Evolutionary conservation across 257 asterid species (phyloP), one percentile per base, ranked within the genome.

Genomic region (Nicotiana obtusifolia): DNA sequence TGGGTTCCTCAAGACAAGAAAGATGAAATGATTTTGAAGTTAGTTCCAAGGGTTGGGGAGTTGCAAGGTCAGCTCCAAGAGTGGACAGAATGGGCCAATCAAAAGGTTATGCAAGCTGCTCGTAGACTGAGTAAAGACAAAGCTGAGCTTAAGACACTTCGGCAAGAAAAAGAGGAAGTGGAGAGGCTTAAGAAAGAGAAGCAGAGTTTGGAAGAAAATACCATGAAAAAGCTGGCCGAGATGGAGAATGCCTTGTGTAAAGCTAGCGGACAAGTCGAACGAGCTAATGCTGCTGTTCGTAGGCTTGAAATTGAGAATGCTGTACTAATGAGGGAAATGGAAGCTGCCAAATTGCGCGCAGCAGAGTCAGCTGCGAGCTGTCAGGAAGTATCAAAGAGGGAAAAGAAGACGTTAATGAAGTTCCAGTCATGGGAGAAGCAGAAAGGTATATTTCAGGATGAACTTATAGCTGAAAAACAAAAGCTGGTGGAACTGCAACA

Each of bases 61-160:
- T 79, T 92, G 87, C 97, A 96, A 84, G 89, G 85, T 83, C 97
- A 96, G 88, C 97, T 94, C 54, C 97, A 90, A 77, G 98, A 93
- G 84, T 96, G 99, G 99, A 96, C 98, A 0, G 98, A 96, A 82
- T 96, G 99, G 98, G 98, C 99, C 20, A 96, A 96, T 88, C 98
- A 94, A 86, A 96, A 93, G 88, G 98, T 94, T 73, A 94, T 93
- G 99, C 98, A 96, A 90, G 99, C 97, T 24, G 97, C 98, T 28
- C 86, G 96, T 24, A 88, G 99, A 52, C 97, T 95, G 60, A 84
- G 98, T 66, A 92, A 96, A 87, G 99, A 96, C 81, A 94, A 93
- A 83, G 89, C 86, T 1, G 99, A 96, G 92, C 95, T 96, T 56
- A 96, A 94, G 86, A 87, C 93, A 11, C 97, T 96, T 16, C 88